These are phyloP conservation scores for Suhomyces chickasaworum DNA, from an alignment of 1,139 yeast genomes.

Conservation along the genomic window DNA sequence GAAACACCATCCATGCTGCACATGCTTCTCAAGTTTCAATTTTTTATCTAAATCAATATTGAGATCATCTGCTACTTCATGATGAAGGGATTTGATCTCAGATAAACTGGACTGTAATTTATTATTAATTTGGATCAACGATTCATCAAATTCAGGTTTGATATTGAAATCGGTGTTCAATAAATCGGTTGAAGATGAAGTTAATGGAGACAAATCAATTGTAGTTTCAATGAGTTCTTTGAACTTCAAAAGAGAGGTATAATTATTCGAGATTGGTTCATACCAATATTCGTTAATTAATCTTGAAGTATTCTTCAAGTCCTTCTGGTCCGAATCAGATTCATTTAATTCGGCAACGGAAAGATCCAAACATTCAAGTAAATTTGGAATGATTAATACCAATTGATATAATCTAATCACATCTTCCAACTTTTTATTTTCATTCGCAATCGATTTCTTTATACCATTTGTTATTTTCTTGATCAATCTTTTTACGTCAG, in stretches of 20 bases:
- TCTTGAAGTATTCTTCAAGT: constrained; percentile 20
- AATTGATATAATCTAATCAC: constrained; percentile 89
- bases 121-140: constrained; percentile 60
- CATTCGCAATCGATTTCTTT: constrained; percentile 36
- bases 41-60: constrained; percentile 83
- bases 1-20: constrained; percentile 90
- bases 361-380: constrained; percentile 52
- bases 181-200: constrained; percentile 46
- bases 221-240: constrained; percentile 92
- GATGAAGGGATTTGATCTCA: constrained; percentile 62
- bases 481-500: constrained; percentile 76
- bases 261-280: constrained; percentile 52
- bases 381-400: constrained; percentile 67
- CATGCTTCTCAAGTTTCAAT: constrained; percentile 84
- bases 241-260: constrained; percentile 59
- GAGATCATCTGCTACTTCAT: constrained; percentile 69
- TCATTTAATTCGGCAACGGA: constrained; percentile 34
- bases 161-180: constrained; percentile 70
- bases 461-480: constrained; percentile 58
- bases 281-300: constrained; percentile 59
- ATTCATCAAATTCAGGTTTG: constrained; percentile 86
- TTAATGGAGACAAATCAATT: constrained; percentile 80
- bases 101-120: constrained; percentile 57
- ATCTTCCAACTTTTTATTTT: constrained; percentile 68
- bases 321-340: constrained; percentile 18